These are phyloP conservation scores for Straminergon stramineum DNA, from an alignment of 225 moss, liverwort and hornwort species.

Conservation along the genomic window DNA sequence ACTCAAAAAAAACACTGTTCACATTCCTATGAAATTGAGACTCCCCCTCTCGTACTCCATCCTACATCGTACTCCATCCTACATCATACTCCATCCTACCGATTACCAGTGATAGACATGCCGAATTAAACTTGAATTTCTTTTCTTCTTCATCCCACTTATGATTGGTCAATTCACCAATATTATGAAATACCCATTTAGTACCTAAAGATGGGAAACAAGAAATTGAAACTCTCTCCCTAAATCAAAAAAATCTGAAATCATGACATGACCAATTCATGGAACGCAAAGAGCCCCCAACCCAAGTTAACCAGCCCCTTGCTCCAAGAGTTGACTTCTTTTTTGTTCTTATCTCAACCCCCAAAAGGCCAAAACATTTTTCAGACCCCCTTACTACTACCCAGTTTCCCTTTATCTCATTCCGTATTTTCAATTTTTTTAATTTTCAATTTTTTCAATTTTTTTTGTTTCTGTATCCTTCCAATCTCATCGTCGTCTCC, in stretches of 20 bases:
- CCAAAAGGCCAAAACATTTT: neutral
- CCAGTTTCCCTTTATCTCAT: slow-evolving; percentile 4
- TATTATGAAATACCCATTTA: too few relatives aligned
- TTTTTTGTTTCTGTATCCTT: neutral
- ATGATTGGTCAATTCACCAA: too few relatives aligned
- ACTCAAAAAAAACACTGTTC: neutral
- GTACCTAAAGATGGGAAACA: neutral
- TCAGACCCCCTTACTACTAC: neutral
- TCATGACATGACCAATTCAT: neutral
- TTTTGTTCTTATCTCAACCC: slow-evolving; percentile 6
- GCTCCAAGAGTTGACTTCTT: slow-evolving; percentile 25
- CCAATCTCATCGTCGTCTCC: slow-evolving; percentile 17
- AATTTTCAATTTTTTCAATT: neutral
- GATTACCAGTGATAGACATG: accelerated
- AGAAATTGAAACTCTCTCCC: neutral
- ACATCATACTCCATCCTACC: neutral
- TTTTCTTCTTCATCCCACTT: neutral
- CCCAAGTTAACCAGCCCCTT: neutral
- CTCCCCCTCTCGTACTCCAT: neutral
- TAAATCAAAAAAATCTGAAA: neutral
- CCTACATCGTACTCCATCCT: neutral
- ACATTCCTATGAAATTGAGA: accelerated
- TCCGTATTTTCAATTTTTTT: neutral
- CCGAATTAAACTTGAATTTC: neutral
- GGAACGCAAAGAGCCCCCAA: neutral